Evolutionary conservation across 306 rosid species (phyloP), one percentile per base, ranked within the genome.

Genomic region (Cucumis melo): DNA sequence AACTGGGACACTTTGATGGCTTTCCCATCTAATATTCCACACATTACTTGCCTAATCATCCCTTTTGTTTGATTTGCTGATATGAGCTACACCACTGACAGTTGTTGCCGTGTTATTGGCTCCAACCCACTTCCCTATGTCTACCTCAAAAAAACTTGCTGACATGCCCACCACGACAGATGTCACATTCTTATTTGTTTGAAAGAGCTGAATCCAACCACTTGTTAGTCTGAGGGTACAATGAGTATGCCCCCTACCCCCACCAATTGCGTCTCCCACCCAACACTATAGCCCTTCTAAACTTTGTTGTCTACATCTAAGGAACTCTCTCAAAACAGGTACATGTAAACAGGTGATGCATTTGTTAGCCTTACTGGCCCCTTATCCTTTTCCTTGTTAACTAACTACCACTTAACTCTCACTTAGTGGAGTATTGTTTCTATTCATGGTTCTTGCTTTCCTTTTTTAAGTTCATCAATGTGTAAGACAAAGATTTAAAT

Each of bases 121-220:
- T 23, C 21, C 38, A 13, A 21, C 75, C 57, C 27, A 41, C 56
- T 38, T 44, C 57, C 74, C 38, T 44, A 68, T 68, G 56, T 44
- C 54, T 68, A 32, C 36, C 4, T 32, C 4, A 32, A 32, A 32
- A 34, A 8, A 7, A 10, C 29, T 34, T 64, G 73, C 73, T 66
- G 73, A 66, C 73, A 66, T 66, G 53, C 53, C 72, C 75, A 70
- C 57, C 57, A 21, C 7, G 41, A 70, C 75, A 70, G 8, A 46
- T 70, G 75, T 70, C 75, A 70, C 58, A 23, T 0, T 14, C 75
- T 38, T 57, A 70, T 70, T 70, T 13, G 75, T 15, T 23, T 12
- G 75, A 24, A 46, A 46, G 39, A 70, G 55, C 50, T 70, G 75
- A 27, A 46, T 70, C 39, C 75, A 15, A 70, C 75, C 75, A 68